Conservation (phyloP, 75 land plant species). For the Sequoia sempervirens region DNA sequence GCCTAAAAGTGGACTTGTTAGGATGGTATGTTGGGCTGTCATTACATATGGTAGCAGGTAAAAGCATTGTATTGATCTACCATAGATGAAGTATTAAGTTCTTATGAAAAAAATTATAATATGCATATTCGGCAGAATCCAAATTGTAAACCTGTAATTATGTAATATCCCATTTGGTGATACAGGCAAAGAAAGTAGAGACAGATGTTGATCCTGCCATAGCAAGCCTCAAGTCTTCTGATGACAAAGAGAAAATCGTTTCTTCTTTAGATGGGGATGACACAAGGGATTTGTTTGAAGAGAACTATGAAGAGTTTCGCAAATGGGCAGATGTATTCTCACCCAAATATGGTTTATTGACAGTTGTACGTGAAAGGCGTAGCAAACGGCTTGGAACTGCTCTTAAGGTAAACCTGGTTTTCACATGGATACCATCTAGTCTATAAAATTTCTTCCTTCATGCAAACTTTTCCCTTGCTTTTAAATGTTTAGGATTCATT, state of each 20-base stretch:
- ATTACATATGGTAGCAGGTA: not conserved
- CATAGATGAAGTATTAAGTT: not conserved
- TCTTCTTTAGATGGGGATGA: not conserved
- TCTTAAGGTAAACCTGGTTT: constrained; percentile 60
- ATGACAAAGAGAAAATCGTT: not conserved
- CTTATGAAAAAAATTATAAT: not conserved
- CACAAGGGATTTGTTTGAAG: constrained; percentile 53
- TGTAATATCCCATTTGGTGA: not conserved
- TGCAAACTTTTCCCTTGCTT: not conserved
- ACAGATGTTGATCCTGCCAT: not conserved
- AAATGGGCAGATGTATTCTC: constrained; percentile 88
- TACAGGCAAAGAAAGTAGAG: not conserved
- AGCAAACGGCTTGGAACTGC: constrained; percentile 70
- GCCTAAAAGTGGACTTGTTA: not conserved
- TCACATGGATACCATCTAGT: not conserved
- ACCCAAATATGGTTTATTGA: constrained; percentile 61
- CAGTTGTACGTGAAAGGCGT: constrained; percentile 63
- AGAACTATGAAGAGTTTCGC: constrained; percentile 73
- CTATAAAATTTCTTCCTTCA: not conserved
- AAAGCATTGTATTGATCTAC: not conserved
- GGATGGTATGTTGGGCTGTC: not conserved
- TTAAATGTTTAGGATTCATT: not conserved
- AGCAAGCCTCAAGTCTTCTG: not conserved
- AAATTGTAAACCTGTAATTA: not conserved
- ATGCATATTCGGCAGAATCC: not conserved